phyloP scores from a whole-genome alignment of 495 filamentous ascomycete genomes.

The Penicilliopsis zonata region DNA sequence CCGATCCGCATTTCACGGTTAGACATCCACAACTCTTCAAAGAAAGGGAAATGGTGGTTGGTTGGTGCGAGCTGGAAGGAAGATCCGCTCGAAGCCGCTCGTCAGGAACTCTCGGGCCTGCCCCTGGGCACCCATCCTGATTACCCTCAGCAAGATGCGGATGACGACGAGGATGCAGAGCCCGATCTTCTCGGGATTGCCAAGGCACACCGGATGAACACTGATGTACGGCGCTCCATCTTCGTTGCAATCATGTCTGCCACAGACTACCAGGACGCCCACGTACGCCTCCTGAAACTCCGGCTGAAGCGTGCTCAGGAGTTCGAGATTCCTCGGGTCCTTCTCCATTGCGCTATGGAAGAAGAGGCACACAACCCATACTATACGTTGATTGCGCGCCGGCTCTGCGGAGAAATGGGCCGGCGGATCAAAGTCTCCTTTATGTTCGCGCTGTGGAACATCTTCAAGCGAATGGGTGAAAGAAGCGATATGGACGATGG shows the following conservation, averaged over 20 bases:
- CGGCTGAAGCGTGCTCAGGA: conserved; percentile 76
- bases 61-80: conserved; percentile 82
- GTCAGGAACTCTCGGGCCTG: conserved; percentile 18
- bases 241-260: conserved; percentile 88
- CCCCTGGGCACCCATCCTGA: conserved; percentile 6
- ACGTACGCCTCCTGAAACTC: conserved; percentile 65
- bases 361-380: conserved; percentile 86
- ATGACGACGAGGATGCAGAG: conserved; percentile 38
- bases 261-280: conserved; percentile 72
- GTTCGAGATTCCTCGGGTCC: conserved; percentile 73
- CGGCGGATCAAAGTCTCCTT: conserved; percentile 69
- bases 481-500: conserved; percentile 43
- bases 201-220: conserved; percentile 84
- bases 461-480: conserved; percentile 81
- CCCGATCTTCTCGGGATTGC: conserved; percentile 65
- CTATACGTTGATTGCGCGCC: conserved; percentile 73
- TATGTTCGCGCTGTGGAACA: conserved; percentile 72
- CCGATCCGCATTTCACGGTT: conserved; percentile 68
- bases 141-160: conserved; percentile 8
- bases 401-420: conserved; percentile 51
- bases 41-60: conserved; percentile 96
- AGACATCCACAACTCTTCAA: conserved; percentile 71
- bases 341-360: conserved; percentile 75
- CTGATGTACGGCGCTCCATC: conserved; percentile 80
- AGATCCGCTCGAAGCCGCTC: conserved; percentile 26